A percentile compares a stretch with the other conserved stretches of the same genome.
Evolutionary conservation across 768 basidiomycete species (phyloP).

Genomic region (Suillus cothurnatus): DNA sequence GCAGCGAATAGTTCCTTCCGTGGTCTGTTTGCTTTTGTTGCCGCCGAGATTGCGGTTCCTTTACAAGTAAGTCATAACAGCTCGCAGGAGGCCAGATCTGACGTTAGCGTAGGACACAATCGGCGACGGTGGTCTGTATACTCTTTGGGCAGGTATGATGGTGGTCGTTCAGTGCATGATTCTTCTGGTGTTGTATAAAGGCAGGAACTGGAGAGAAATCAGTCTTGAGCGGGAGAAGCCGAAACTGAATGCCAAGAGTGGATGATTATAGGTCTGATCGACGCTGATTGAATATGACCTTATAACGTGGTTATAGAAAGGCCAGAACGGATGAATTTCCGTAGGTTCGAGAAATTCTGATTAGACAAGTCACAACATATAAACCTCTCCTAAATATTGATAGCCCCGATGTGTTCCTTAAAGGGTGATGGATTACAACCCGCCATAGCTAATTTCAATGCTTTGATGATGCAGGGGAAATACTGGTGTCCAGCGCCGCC

Average conservation of each 20-base stretch:
- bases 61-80: constrained; percentile 43
- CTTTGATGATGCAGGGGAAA: no score
- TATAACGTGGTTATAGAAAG: background rate
- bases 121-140: constrained; percentile 33
- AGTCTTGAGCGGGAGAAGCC: constrained; percentile 47
- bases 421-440: no score
- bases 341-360: no score
- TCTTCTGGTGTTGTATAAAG: constrained; percentile 60
- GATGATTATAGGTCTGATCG: background rate
- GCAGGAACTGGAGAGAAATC: constrained; percentile 57
- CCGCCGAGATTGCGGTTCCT: constrained; percentile 75
- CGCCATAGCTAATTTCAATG: no score
- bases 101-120: constrained; percentile 10
- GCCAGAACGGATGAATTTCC: no score
- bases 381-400: no score
- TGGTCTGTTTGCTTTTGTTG: constrained; percentile 67
- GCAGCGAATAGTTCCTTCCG: constrained; percentile 79
- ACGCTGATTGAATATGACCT: background rate
- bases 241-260: constrained; percentile 1
- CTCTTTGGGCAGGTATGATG: constrained; percentile 54
- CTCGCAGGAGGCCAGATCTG: background rate
- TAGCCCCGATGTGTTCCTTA: no score
- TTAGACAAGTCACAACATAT: no score
- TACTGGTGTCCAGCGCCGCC: no score
- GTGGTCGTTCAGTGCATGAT: constrained; percentile 53